Base-by-base conservation (phyloP, 495 filamentous ascomycete species). In the Penicillium steckii region DNA sequence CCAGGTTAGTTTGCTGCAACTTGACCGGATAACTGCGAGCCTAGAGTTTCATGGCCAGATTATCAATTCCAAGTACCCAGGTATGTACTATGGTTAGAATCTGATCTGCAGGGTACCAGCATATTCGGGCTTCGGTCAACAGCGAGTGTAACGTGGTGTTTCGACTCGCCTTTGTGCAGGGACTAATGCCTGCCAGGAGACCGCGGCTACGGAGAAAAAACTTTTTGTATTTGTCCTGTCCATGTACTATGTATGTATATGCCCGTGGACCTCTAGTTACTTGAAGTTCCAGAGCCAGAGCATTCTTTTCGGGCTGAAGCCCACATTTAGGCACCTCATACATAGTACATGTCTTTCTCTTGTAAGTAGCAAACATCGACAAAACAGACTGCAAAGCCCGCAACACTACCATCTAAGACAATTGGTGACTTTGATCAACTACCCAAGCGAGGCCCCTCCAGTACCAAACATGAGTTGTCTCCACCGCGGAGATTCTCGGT, bases 21-120 rank as follows among this genome's bases (percentile, higher is more conserved):
- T 23, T 13, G 13, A 41, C 18, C 3, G 8, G 21, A 41, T 17
- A 41, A 10, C 38, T n/a, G n/a, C n/a, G n/a, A n/a, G n/a, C n/a
- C n/a, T n/a, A n/a, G n/a, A n/a, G n/a, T n/a, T n/a, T n/a, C n/a
- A n/a, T n/a, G n/a, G n/a, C 8, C n/a, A 23, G 38, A 22, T 24
- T 8, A n/a, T 21, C 38, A 8, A 9, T 23, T 38, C 35, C n/a
- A 15, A 17, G n/a, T n/a, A 15, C 18, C 38, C 8, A 19, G 8
- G 8, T 41, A 23, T 19, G 41, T 38, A 46, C 57, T 54, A n/a
- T n/a, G 22, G 42, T 29, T 10, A 48, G 19, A 30, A 19, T 23
- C 27, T 44, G 53, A 46, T 56, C 13, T 19, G 27, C 38, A 26
- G 41, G 48, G 32, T 23, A 27, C 27, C 29, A n/a, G n/a, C n/a